Conservation (phyloP, 2,329 filamentous ascomycete genomes). For the Microthyrium microscopicum region DNA sequence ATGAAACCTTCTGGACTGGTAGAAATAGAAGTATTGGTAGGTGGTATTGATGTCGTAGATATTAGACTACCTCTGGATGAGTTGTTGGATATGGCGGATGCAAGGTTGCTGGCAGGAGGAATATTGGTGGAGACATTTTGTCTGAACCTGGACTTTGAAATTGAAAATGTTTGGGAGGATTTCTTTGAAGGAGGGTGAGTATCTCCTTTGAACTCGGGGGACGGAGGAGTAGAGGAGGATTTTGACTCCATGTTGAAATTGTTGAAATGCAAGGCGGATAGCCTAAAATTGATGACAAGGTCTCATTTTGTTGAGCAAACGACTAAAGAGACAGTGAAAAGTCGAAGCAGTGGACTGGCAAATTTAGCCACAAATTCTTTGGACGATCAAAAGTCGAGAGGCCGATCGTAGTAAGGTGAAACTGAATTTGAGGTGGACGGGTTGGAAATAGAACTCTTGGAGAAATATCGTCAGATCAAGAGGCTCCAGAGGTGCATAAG, state of each 20-base stretch:
- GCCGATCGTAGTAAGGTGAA: no score
- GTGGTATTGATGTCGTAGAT: conserved; percentile 3
- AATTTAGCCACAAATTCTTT: no score
- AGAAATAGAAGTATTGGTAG: conserved; percentile 39
- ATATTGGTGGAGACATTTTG: conserved; percentile 5
- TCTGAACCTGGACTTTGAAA: neutral
- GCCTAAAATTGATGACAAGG: neutral
- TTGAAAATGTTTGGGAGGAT: neutral
- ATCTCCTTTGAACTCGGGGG: neutral
- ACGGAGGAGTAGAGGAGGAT: neutral
- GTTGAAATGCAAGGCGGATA: neutral
- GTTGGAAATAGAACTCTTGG: no score
- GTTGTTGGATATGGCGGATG: conserved; percentile 11
- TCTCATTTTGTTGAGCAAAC: neutral
- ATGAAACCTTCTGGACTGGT: conserved; percentile 48
- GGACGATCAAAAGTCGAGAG: no score
- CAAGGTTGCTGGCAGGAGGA: conserved; percentile 7
- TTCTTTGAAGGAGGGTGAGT: no score
- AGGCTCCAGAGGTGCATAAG: no score
- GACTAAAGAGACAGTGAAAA: neutral
- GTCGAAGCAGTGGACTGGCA: neutral
- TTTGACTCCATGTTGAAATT: neutral
- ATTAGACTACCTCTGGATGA: conserved; percentile 6
- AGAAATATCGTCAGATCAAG: no score
- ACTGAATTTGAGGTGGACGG: no score